Evolutionary conservation across 1,284 basidiomycete genomes (phyloP), one percentile per base, ranked within the genome.

Genomic region (Sanghuangporus baumii): DNA sequence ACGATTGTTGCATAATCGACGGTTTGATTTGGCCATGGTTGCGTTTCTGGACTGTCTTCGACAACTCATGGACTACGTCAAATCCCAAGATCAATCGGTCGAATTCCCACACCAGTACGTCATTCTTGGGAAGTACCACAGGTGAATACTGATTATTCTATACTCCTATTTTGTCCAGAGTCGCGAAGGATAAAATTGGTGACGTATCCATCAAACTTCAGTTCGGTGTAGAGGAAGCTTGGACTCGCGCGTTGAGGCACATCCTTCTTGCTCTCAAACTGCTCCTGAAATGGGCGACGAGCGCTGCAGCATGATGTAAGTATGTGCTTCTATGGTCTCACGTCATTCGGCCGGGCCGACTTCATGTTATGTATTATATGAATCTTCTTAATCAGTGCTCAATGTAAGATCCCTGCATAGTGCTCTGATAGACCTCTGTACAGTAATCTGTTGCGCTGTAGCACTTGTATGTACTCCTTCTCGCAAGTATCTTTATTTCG

Each of bases 11-110:
- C 96, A 98, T 72, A 97, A 97, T 70, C 84, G 96, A 31, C 84
- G 96, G 16, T 99, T 99, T 75, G 96, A 98, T 74, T 86, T 91
- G 67, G 97, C 91, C 1, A 96, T 99, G 88, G 93, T 96, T 4
- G 94, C 93, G 2, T 94, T 99, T 68, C 81, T 99, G 51, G 95
- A 98, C 66, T 98, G 96, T 71, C 78, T 99, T 48, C 88, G 93
- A 67, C 94, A 98, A 71, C 77, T 98, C 43, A 87, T 92, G 73
- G 94, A 96, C 60, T 86, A 87, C 70, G 91, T 93, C 41, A 86
- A 85, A 70, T 79, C 81, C 12, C 85, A 89, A 68, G 92, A 96
- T 69, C 67, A 82, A 23, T 76, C 77, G 58, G 78, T 96, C 51
- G 91, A 94, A 63, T 86, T 95, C 68, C 94, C 92, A 20, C 91